Conservation (phyloP, 2,329 filamentous ascomycete species). For the Waltergamsia citrina region DNA sequence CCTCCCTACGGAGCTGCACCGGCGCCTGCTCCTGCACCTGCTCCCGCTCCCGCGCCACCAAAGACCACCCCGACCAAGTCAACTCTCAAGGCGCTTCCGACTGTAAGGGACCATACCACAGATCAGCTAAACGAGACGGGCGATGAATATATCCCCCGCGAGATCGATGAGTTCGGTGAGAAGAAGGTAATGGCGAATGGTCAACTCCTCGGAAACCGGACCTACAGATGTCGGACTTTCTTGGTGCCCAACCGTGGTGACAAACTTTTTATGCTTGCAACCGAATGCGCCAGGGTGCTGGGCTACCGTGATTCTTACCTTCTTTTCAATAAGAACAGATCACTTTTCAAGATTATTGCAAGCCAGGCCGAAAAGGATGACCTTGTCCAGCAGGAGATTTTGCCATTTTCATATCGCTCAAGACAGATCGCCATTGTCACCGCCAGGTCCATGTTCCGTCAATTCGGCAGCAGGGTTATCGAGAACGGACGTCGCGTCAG, state of each 20-base stretch:
- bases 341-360: conserved; percentile 94
- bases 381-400: conserved; percentile 84
- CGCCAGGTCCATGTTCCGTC: conserved; percentile 94
- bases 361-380: conserved; percentile 95
- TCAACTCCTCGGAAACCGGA: conserved; percentile 69
- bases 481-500: conserved; percentile 82
- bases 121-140: conserved; percentile 83
- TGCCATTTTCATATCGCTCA: conserved; percentile 97
- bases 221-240: conserved; percentile 91
- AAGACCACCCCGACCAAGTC: conserved; percentile 75
- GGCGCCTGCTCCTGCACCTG: conserved; percentile 18
- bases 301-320: conserved; percentile 97
- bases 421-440: conserved; percentile 97
- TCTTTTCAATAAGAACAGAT: conserved; percentile 96
- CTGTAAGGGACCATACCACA: conserved; percentile 92
- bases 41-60: conserved; percentile 47
- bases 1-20: conserved; percentile 12
- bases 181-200: conserved; percentile 85
- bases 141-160: conserved; percentile 90
- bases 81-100: conserved; percentile 87
- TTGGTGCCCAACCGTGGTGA: conserved; percentile 82
- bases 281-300: conserved; percentile 88
- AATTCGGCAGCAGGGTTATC: conserved; percentile 93
- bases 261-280: conserved; percentile 97
- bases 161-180: conserved; percentile 87